phyloP scores from a whole-genome alignment of 1,284 basidiomycete genomes.

The Thecaphora thlaspeos region DNA sequence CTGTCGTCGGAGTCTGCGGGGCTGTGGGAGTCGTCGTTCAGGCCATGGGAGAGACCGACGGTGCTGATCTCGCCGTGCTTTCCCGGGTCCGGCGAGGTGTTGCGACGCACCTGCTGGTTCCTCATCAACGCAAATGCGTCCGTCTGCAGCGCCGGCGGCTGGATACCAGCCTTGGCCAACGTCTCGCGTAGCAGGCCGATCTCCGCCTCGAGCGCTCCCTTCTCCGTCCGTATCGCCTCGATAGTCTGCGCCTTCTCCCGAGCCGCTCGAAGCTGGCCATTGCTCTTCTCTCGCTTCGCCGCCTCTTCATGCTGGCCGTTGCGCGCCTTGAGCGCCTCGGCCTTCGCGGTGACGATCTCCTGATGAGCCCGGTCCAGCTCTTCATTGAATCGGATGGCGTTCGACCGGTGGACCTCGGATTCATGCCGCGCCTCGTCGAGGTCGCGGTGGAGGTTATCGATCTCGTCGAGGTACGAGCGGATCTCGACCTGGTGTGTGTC shows the following conservation, averaged over 20 bases:
- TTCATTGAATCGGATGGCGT: constrained; percentile 17
- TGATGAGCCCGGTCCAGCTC: constrained; percentile 33
- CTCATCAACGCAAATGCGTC: too few species aligned
- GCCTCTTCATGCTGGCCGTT: constrained; percentile 20
- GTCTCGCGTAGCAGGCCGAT: background rate
- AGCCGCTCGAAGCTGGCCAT: constrained; percentile 15
- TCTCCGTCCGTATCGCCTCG: constrained; percentile 5
- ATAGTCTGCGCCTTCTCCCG: constrained; percentile 22
- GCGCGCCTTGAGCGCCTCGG: constrained; percentile 23
- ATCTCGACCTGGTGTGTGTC: constrained; percentile 43
- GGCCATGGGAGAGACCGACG: too few species aligned
- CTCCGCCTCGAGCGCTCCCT: background rate
- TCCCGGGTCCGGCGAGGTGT: background rate
- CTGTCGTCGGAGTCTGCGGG: too few species aligned
- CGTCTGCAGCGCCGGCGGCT: too few species aligned
- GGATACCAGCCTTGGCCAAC: background rate
- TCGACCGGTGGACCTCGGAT: constrained; percentile 12
- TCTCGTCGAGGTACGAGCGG: constrained; percentile 36
- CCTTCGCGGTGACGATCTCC: constrained; percentile 20
- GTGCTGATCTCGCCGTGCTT: background rate
- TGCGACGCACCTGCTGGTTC: too few species aligned
- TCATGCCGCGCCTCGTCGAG: constrained; percentile 17
- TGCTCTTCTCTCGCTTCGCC: constrained; percentile 29
- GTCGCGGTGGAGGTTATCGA: constrained; percentile 28
- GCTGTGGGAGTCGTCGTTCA: too few species aligned